These are phyloP conservation scores for Megacollybia marginata DNA, from an alignment of 768 basidiomycete genomes.

Conservation along the genomic window DNA sequence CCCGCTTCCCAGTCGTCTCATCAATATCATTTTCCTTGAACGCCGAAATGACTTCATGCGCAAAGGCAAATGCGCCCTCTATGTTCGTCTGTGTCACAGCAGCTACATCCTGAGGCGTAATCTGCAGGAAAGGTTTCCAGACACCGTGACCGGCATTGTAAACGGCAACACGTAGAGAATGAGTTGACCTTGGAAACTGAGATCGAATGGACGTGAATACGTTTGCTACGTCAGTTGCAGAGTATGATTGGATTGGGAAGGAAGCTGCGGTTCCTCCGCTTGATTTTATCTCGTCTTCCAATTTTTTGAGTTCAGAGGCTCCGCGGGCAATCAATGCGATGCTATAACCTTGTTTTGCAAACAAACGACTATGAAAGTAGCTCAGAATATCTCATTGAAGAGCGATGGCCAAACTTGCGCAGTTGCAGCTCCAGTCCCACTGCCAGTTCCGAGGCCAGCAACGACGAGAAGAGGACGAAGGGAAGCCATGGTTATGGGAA, in stretches of 20 bases:
- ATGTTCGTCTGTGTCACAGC: conserved; percentile 43
- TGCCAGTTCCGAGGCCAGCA: conserved; percentile 41
- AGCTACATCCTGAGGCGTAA: conserved; percentile 52
- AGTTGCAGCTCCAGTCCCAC: conserved; percentile 50
- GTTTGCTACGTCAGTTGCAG: conserved; percentile 40
- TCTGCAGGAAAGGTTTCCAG: conserved; percentile 62
- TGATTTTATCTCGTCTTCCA: conserved; percentile 48
- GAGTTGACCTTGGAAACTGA: conserved; percentile 38
- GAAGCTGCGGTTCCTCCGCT: conserved; percentile 53
- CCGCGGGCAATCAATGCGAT: conserved; percentile 62
- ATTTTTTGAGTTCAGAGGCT: conserved; percentile 37
- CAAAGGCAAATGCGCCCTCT: conserved; percentile 55
- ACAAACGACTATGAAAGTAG: conserved; percentile 36
- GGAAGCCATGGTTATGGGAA: conserved; percentile 20
- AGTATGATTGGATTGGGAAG: conserved; percentile 48
- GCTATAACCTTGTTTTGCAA: conserved; percentile 56
- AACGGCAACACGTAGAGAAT: conserved; percentile 50
- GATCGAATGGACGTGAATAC: conserved; percentile 40
- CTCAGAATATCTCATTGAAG: conserved; percentile 1
- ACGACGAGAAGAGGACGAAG: conserved; percentile 49
- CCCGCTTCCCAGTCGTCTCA: conserved; percentile 45
- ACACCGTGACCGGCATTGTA: conserved; percentile 54
- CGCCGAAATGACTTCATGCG: conserved; percentile 49
- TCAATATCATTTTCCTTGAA: conserved; percentile 52
- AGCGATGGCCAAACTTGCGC: conserved; percentile 35